Evolutionary conservation across 2,329 filamentous ascomycete genomes (phyloP).

Genomic region (Delphinella strobiligena): DNA sequence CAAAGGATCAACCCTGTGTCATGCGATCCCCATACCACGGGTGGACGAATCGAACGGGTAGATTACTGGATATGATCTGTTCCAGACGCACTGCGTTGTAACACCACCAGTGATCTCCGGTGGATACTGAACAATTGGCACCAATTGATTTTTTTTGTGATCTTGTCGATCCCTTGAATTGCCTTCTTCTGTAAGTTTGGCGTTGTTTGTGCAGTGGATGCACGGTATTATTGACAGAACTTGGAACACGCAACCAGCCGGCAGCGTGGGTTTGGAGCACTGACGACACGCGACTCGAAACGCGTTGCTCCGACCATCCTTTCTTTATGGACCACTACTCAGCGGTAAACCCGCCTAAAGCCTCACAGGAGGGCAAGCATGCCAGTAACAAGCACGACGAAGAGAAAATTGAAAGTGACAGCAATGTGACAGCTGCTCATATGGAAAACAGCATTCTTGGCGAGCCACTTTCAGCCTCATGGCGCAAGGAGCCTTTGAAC

Average conservation of each 20-base stretch:
- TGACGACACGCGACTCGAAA: neutral
- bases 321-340: neutral
- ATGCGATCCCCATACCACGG: too few relatives aligned
- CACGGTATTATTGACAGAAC: too few relatives aligned
- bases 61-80: too few relatives aligned
- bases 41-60: too few relatives aligned
- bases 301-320: neutral
- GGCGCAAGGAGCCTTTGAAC: constrained; percentile 13
- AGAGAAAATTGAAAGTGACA: neutral
- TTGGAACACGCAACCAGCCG: neutral
- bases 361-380: neutral
- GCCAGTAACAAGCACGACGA: neutral
- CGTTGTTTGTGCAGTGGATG: neutral
- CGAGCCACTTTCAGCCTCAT: constrained; percentile 13
- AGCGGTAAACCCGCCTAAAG: neutral
- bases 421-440: neutral
- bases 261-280: neutral
- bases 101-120: too few relatives aligned
- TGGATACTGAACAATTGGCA: too few relatives aligned
- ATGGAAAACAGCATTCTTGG: neutral
- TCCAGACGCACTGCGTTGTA: too few relatives aligned
- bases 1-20: too few relatives aligned
- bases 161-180: neutral
- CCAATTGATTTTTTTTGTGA: neutral
- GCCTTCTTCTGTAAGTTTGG: neutral